These are phyloP conservation scores for Bromus sterilis DNA, from an alignment of 176 grass and related monocot genomes.

Conservation along the genomic window DNA sequence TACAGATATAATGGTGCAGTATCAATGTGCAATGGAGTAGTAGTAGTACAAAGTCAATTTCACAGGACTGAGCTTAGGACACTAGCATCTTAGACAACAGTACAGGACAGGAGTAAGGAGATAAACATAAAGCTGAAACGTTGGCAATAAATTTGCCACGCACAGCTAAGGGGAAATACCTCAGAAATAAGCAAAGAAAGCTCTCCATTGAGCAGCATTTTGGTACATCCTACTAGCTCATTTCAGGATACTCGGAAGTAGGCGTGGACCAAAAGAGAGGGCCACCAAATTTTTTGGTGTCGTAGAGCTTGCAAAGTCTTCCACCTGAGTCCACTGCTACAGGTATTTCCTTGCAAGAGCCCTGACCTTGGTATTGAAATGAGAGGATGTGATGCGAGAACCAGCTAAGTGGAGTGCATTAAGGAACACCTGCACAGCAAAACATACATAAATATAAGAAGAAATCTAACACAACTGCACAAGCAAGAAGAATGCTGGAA, in stretches of 20 bases:
- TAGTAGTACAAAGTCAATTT: background rate
- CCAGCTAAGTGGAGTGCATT: constrained; percentile 69
- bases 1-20: background rate
- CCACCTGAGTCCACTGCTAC: background rate
- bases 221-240: background rate
- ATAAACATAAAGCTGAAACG: background rate
- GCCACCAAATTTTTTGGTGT: background rate
- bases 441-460: background rate
- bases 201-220: background rate
- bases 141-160: background rate
- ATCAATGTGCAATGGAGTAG: background rate
- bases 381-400: constrained; percentile 73
- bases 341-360: constrained; percentile 81
- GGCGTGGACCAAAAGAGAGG: background rate
- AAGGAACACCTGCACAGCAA: constrained; percentile 43
- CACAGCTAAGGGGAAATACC: background rate
- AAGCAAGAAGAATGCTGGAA: background rate
- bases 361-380: constrained; percentile 74
- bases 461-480: background rate
- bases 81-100: background rate
- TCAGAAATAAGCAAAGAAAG: background rate
- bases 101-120: background rate
- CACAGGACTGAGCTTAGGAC: background rate
- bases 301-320: background rate
- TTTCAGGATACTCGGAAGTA: background rate